phyloP scores from a whole-genome alignment of 192 early-diverging fungal species.

The Allomyces javanicus region DNA sequence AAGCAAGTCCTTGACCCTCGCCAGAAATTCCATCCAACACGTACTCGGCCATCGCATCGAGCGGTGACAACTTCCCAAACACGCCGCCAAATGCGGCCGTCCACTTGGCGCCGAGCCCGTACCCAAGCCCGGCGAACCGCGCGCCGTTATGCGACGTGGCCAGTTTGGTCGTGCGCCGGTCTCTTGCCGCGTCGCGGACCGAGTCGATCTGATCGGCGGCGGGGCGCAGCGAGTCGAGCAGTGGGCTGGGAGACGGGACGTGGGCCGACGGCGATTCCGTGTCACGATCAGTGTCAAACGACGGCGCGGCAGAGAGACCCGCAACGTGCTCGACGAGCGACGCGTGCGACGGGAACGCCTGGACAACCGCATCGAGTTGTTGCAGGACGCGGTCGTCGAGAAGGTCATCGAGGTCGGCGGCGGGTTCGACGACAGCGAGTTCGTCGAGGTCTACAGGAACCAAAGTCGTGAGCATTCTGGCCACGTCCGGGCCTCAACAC shows the following conservation, averaged over 20 bases:
- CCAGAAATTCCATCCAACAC: no score
- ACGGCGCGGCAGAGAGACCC: not conserved
- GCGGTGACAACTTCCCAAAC: no score
- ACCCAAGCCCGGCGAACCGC: not conserved
- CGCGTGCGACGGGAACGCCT: not conserved
- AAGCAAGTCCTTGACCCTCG: no score
- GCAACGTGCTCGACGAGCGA: not conserved
- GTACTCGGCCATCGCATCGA: no score
- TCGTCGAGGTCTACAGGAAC: not conserved
- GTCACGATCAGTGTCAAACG: not conserved
- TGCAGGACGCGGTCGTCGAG: not conserved
- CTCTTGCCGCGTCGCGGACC: not conserved
- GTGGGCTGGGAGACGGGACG: not conserved
- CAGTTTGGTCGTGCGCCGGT: not conserved
- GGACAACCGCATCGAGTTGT: not conserved
- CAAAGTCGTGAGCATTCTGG: not conserved
- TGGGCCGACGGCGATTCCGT: not conserved
- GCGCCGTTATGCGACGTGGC: not conserved
- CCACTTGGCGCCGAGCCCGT: not conserved
- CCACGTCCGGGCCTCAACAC: not conserved
- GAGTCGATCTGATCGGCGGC: not conserved
- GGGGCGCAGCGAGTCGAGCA: not conserved
- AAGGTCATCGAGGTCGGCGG: not conserved
- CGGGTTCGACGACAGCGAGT: not conserved
- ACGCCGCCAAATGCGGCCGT: no score